These are phyloP conservation scores for Trichoderma gracile DNA, from an alignment of 2,329 filamentous ascomycete genomes.

Conservation along the genomic window DNA sequence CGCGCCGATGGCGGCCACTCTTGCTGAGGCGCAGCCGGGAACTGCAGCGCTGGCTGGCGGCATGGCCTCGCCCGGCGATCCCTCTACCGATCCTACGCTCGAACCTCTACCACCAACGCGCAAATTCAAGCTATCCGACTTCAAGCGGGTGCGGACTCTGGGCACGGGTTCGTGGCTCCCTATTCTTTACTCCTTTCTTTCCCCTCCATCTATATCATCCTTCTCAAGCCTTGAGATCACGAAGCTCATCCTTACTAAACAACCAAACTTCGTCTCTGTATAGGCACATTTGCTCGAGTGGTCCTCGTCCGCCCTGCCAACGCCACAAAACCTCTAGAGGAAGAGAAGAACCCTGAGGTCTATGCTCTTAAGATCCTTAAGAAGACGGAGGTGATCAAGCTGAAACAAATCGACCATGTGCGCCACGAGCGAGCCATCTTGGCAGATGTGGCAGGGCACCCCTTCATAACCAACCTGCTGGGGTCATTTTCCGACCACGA, in stretches of 20 bases:
- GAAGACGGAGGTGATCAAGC: slow-evolving; percentile 71
- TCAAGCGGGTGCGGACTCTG: slow-evolving; percentile 71
- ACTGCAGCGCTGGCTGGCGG: slow-evolving; percentile 20
- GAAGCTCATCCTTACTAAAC: not conserved
- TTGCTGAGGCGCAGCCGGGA: slow-evolving; percentile 26
- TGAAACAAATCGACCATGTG: slow-evolving; percentile 86
- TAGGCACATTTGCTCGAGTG: slow-evolving; percentile 79
- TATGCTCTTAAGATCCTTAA: slow-evolving; percentile 80
- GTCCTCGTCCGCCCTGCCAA: slow-evolving; percentile 70
- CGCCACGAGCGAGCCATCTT: slow-evolving; percentile 80
- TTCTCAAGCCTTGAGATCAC: slow-evolving; percentile 10
- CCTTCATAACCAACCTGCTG: slow-evolving; percentile 78
- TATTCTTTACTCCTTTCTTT: not conserved
- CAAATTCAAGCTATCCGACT: slow-evolving; percentile 53
- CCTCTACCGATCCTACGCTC: not conserved
- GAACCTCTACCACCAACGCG: slow-evolving; percentile 34
- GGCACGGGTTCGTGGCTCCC: slow-evolving; percentile 62
- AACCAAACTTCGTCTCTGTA: not conserved
- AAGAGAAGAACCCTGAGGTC: slow-evolving; percentile 50
- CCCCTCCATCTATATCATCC: not conserved
- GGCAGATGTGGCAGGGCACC: slow-evolving; percentile 73
- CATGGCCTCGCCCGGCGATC: slow-evolving; percentile 20
- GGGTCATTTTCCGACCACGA: slow-evolving; percentile 79
- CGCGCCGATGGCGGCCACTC: slow-evolving; percentile 29
- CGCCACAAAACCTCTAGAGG: slow-evolving; percentile 42